These are phyloP conservation scores for Beta vulgaris DNA, from an alignment of 148 eudicot genomes.

Conservation along the genomic window DNA sequence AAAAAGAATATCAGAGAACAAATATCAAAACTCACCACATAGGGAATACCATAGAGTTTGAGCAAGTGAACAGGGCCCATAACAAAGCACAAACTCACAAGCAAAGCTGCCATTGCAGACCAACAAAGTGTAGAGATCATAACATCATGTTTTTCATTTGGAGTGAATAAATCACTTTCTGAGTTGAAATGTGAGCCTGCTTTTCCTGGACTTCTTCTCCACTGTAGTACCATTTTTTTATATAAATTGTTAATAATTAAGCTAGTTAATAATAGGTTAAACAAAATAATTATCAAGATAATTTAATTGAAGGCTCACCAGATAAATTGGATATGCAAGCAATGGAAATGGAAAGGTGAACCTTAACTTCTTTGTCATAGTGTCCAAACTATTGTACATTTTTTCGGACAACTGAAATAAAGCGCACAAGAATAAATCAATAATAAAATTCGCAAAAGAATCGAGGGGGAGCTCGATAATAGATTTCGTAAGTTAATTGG, in stretches of 20 bases:
- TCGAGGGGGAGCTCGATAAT: too few relatives aligned
- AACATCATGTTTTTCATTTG: constrained; percentile 53
- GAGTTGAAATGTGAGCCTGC: constrained; percentile 67
- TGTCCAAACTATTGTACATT: constrained; percentile 49
- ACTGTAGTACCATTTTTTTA: constrained; percentile 41
- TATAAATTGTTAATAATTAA: too few relatives aligned
- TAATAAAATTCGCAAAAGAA: not conserved
- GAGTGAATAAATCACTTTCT: constrained; percentile 50
- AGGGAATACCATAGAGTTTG: constrained; percentile 72
- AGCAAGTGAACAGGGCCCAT: constrained; percentile 69
- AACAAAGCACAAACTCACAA: constrained; percentile 49
- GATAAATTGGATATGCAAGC: constrained; percentile 68
- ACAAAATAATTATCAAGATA: not conserved
- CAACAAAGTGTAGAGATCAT: constrained; percentile 68
- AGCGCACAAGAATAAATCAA: constrained; percentile 10
- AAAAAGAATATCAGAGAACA: not conserved
- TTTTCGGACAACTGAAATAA: constrained; percentile 49
- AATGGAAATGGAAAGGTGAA: constrained; percentile 69
- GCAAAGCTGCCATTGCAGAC: constrained; percentile 65
- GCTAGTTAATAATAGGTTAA: not conserved
- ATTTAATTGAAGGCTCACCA: constrained; percentile 39
- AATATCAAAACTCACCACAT: constrained; percentile 40
- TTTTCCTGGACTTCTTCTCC: constrained; percentile 69
- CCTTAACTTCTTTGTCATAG: constrained; percentile 46
- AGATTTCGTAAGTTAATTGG: too few relatives aligned